Evolutionary conservation across 768 basidiomycete genomes (phyloP).

Genomic region (Rhodotorula babjevae): DNA sequence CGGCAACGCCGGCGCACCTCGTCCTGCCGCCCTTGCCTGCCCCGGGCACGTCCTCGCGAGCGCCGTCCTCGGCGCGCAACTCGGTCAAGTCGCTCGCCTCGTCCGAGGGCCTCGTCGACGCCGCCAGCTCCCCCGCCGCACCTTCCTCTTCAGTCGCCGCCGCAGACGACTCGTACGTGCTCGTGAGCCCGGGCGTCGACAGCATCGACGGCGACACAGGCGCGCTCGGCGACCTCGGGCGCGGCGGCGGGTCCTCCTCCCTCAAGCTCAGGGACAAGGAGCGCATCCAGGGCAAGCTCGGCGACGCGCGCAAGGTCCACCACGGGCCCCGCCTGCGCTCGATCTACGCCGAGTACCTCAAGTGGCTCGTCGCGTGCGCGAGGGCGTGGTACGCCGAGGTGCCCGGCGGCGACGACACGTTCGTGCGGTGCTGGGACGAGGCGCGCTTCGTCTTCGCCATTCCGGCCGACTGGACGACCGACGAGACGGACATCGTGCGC

Average conservation of each 20-base stretch:
- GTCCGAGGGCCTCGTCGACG: conserved; percentile 15
- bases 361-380: conserved; percentile 19
- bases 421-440: conserved; percentile 12
- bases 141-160: no score
- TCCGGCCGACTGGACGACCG: conserved; percentile 5
- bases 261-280: no score
- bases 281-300: not conserved
- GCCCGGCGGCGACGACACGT: conserved; percentile 10
- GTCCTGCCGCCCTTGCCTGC: no score
- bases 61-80: not conserved
- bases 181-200: no score
- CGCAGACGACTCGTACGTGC: no score
- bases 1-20: not conserved
- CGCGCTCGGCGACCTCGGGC: not conserved
- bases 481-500: conserved; percentile 7
- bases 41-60: not conserved
- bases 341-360: conserved; percentile 22
- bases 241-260: no score
- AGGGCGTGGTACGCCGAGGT: conserved; percentile 26
- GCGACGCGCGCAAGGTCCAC: conserved; percentile 1
- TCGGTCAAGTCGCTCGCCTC: not conserved
- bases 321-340: conserved; percentile 8
- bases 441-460: conserved; percentile 14
- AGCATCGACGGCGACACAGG: not conserved
- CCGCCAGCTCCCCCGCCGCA: not conserved